Base-by-base conservation (phyloP, 805 yeast genomes). In the Teunomyces kruisii region DNA sequence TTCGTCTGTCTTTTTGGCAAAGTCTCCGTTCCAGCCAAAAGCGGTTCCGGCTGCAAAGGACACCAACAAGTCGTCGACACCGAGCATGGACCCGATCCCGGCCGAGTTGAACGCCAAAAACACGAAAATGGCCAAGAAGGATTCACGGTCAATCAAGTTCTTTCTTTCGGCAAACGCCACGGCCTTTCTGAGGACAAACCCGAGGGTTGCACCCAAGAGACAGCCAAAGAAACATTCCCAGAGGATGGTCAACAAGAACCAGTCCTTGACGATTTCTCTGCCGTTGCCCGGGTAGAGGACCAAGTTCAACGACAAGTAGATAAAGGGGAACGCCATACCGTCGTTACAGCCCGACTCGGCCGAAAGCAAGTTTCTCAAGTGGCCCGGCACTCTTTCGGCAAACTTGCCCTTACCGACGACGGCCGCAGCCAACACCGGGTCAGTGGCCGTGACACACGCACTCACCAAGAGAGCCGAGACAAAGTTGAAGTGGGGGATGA, bases 251-350 rank as follows among this genome's bases (percentile, higher is more conserved):
- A 86, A 67, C 45, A 83, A 70, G 46, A 90, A 73, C 92, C 96
- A 90, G 51, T 90, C 85, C 57, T 83, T 82, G 24, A 89, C 78
- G 47, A 90, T 86, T 50, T 79, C 81, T 3, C 81, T 77, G 2
- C 83, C 79, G 43, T 86, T 65, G 3, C 86, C 86, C 26, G 76
- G 75, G 59, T 85, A 81, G n/a, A 80, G 61, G 42, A 90, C 78
- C 39, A 89, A 60, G 58, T 84, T 78, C 49, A 88, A 67, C 1
- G 94, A 81, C 33, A 91, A 64, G 67, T 75, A 74, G 19, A 88
- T 86, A 59, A 90, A 90, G 0, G 97, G 97, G 59, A 88, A 90
- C 0, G 97, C 97, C 94, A 90, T 85, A 36, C 97, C 97, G 59
- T 90, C 97, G 64, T 90, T 90, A 61, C 96, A 86, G 3, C 91